A percentile compares a stretch with the other conserved stretches of the same genome.
Conservation (phyloP, 495 filamentous ascomycete species). For the Tuber borchii region DNA sequence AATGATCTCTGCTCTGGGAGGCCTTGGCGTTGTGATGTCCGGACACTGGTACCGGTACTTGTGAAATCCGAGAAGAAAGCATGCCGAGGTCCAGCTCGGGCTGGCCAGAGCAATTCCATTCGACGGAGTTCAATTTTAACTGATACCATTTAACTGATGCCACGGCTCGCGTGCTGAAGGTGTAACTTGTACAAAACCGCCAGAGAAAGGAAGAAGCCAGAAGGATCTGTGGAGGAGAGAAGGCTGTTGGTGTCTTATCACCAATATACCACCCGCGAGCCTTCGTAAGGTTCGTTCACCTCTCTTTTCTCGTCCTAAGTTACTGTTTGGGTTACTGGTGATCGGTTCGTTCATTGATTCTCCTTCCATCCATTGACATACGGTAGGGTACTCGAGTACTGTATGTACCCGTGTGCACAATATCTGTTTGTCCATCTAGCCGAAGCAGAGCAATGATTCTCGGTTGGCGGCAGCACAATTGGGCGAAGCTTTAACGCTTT, state of each 20-base stretch:
- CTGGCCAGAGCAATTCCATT: background rate
- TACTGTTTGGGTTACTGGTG: background rate
- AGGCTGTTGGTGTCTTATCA: background rate
- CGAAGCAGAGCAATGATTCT: background rate
- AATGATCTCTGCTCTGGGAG: background rate
- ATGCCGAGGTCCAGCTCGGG: background rate
- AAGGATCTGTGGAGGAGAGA: background rate
- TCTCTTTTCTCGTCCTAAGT: background rate
- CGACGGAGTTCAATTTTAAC: background rate
- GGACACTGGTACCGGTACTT: no score
- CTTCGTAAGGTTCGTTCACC: background rate
- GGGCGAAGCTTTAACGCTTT: conserved; percentile 4
- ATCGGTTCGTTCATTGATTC: background rate
- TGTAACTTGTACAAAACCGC: background rate
- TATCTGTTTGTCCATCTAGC: background rate
- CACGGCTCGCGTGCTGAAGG: background rate
- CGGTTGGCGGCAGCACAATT: background rate
- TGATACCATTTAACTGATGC: background rate
- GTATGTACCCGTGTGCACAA: background rate
- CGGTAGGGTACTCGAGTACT: background rate
- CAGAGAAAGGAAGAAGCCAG: background rate
- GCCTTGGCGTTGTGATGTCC: background rate
- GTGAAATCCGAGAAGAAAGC: background rate
- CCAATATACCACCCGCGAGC: background rate
- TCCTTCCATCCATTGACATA: background rate